phyloP scores from a whole-genome alignment of 2,329 filamentous ascomycete genomes.

The Fusarium keratoplasticum region DNA sequence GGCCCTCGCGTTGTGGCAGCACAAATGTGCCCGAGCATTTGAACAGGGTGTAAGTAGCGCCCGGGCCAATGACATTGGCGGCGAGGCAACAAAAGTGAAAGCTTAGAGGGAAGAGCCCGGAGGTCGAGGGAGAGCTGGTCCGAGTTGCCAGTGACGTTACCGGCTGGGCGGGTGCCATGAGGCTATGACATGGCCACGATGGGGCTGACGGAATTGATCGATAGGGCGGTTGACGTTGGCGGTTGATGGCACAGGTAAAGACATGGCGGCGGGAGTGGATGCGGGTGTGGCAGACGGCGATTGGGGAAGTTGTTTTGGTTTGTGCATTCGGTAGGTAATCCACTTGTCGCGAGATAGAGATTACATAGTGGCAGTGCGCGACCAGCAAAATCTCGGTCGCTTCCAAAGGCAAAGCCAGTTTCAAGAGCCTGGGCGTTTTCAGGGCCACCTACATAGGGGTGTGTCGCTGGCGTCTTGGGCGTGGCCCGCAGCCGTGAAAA shows the following conservation, averaged over 20 bases:
- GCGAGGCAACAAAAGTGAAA: not conserved
- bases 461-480: not conserved
- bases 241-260: constrained; percentile 31
- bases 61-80: not conserved
- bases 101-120: not conserved
- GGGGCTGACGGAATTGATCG: constrained; percentile 37
- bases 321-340: not conserved
- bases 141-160: constrained; percentile 12
- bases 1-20: constrained; percentile 19
- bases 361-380: constrained; percentile 32
- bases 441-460: not conserved
- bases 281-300: constrained; percentile 28
- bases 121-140: not conserved
- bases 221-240: constrained; percentile 17
- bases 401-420: constrained; percentile 29
- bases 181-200: constrained; percentile 35
- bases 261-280: constrained; percentile 33
- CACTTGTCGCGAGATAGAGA: constrained; percentile 11
- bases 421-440: constrained; percentile 2
- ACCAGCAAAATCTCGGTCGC: constrained; percentile 34
- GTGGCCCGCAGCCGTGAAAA: not conserved
- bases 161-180: constrained; percentile 19
- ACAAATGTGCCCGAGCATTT: not conserved
- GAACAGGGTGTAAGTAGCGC: not conserved
- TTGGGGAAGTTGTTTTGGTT: constrained; percentile 5